Conservation (phyloP, 192 early-diverging fungal species). For the Mortierella hygrophila region DNA sequence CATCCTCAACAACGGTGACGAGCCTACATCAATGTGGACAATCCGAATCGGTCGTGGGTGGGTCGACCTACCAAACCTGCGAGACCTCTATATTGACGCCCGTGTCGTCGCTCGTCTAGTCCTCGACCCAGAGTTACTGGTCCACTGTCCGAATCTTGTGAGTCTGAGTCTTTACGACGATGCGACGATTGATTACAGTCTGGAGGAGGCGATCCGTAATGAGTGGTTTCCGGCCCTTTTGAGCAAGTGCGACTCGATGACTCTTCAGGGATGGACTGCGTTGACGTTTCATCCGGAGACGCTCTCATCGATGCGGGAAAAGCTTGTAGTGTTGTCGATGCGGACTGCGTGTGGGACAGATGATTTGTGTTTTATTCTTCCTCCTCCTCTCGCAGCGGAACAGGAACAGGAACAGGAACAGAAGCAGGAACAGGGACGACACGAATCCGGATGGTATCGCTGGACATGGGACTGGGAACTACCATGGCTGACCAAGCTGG, state of each 20-base stretch:
- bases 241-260: background rate
- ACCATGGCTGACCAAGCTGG: background rate
- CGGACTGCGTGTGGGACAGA: background rate
- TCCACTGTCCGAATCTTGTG: background rate
- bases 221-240: background rate
- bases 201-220: background rate
- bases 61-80: background rate
- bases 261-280: background rate
- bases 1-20: background rate
- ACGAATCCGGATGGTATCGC: background rate
- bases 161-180: background rate
- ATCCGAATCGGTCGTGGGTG: background rate
- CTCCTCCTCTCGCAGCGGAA: background rate
- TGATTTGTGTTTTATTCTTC: background rate
- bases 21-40: background rate
- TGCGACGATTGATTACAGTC: background rate
- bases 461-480: background rate
- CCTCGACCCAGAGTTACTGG: background rate
- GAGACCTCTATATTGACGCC: background rate
- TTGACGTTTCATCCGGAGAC: background rate
- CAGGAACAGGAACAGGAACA: background rate
- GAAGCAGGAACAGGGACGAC: background rate
- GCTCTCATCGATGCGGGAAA: background rate
- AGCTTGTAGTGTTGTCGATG: background rate
- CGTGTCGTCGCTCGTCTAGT: background rate